Conservation (phyloP, 176 grass and related monocot species). For the Juncus effusus region DNA sequence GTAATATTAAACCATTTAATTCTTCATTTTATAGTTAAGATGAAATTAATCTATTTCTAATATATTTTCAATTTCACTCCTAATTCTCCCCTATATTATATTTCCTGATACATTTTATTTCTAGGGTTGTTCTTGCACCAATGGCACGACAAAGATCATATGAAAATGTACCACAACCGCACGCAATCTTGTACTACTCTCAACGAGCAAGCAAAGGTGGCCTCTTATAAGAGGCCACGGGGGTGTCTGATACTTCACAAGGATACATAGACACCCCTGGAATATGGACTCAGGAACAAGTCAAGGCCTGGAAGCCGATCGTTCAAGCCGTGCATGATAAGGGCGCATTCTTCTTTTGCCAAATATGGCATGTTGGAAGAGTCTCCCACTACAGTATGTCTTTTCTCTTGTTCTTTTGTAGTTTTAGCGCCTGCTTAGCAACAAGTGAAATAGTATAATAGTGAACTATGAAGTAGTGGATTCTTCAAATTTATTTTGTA, state of each 20-base stretch:
- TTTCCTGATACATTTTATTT: neutral
- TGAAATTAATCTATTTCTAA: neutral
- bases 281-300: conserved; percentile 42
- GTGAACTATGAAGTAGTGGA: too few species aligned
- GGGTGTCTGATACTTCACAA: conserved; percentile 3
- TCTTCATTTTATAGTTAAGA: too few species aligned
- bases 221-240: conserved; percentile 34
- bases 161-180: conserved; percentile 30
- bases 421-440: neutral
- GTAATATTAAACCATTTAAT: too few species aligned
- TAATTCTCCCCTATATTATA: neutral
- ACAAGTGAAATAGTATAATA: too few species aligned
- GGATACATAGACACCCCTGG: conserved; percentile 39
- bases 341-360: too few species aligned
- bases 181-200: conserved; percentile 48
- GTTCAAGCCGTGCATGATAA: neutral
- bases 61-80: neutral
- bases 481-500: too few species aligned
- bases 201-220: conserved; percentile 10
- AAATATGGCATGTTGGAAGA: conserved; percentile 12
- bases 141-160: conserved; percentile 22
- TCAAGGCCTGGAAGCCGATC: conserved; percentile 43
- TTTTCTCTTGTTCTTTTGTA: neutral
- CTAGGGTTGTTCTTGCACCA: conserved; percentile 48
- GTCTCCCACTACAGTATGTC: conserved; percentile 35